These are phyloP conservation scores for Cucumis hystrix DNA, from an alignment of 306 rosid species.

Conservation along the genomic window DNA sequence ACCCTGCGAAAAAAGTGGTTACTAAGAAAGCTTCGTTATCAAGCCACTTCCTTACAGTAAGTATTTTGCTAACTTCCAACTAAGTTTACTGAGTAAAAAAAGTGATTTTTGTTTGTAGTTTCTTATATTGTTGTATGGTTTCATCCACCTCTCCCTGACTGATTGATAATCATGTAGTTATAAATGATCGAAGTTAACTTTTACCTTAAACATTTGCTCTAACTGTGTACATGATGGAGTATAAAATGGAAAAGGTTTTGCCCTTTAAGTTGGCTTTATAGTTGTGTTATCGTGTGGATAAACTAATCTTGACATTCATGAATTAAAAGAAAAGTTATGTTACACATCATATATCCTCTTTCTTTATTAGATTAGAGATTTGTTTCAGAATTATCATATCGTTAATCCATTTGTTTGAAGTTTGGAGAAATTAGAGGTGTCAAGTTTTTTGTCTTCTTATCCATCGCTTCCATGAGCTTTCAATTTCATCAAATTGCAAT, in stretches of 20 bases:
- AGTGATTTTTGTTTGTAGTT: not conserved
- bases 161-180: not conserved
- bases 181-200: not conserved
- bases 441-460: too few relatives aligned
- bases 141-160: not conserved
- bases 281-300: too few relatives aligned
- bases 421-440: too few relatives aligned
- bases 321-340: not conserved
- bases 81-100: not conserved
- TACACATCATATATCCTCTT: not conserved
- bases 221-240: not conserved
- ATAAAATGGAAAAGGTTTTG: not conserved
- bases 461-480: too few relatives aligned
- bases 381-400: not conserved
- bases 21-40: slow-evolving; percentile 46
- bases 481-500: too few relatives aligned
- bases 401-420: not conserved
- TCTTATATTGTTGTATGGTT: not conserved
- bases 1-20: slow-evolving; percentile 61
- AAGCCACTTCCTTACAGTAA: not conserved
- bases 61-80: not conserved
- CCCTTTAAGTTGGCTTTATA: too few relatives aligned
- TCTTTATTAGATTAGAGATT: not conserved
- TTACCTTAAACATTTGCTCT: not conserved
- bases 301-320: too few relatives aligned